phyloP scores from a whole-genome alignment of 2,329 filamentous ascomycete species.

The Pseudocercospora fuligena region DNA sequence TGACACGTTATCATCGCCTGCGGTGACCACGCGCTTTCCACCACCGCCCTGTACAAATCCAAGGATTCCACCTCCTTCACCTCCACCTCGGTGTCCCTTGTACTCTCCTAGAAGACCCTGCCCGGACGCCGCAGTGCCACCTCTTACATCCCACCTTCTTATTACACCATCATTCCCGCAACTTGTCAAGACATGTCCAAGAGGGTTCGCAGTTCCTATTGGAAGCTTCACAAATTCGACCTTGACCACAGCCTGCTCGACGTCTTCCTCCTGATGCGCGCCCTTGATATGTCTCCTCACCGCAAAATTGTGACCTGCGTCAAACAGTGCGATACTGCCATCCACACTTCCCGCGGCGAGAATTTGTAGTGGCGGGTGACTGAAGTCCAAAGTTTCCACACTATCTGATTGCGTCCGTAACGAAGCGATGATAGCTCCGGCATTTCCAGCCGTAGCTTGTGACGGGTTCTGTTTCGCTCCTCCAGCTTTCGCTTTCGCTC shows the following conservation, averaged over 20 bases:
- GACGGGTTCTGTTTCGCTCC: conserved; percentile 50
- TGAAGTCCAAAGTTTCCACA: conserved; percentile 76
- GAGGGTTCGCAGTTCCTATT: conserved; percentile 37
- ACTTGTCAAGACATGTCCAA: conserved; percentile 75
- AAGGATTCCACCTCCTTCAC: conserved; percentile 78
- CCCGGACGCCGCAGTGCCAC: conserved; percentile 67
- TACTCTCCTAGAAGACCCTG: conserved; percentile 82
- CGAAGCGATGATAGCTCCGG: conserved; percentile 78
- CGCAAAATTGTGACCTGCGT: conserved; percentile 83
- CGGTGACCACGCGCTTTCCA: conserved; percentile 80
- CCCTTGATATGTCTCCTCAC: conserved; percentile 80
- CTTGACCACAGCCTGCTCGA: conserved; percentile 73
- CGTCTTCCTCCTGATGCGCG: conserved; percentile 76
- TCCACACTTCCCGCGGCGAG: conserved; percentile 69
- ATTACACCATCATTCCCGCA: conserved; percentile 93
- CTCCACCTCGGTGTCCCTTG: conserved; percentile 84
- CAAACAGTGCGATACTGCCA: conserved; percentile 79
- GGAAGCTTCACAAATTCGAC: conserved; percentile 75
- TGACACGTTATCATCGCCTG: conserved; percentile 80
- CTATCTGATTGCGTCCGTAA: conserved; percentile 79
- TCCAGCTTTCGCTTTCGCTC: conserved; percentile 55
- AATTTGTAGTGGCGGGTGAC: conserved; percentile 63
- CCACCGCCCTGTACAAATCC: conserved; percentile 83
- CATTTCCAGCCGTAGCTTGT: conserved; percentile 55
- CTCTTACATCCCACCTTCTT: conserved; percentile 80